Percentiles rank a stretch among this genome's conserved stretches.
Conservation (phyloP, 257 asterid genomes). For the Solanum chmielewskii region DNA sequence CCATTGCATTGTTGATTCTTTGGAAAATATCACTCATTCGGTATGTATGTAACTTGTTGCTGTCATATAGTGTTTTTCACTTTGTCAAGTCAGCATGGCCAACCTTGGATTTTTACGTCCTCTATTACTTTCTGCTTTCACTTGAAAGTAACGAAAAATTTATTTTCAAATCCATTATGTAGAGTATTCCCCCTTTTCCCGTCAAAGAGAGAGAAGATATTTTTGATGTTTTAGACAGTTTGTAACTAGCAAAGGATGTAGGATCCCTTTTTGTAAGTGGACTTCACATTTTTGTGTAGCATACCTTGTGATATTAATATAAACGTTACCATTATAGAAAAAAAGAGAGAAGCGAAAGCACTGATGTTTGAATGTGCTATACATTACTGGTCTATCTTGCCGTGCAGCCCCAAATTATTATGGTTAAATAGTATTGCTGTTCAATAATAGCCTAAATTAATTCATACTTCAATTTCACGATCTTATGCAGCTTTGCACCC, state of each 20-base stretch:
- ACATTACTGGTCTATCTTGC: not conserved
- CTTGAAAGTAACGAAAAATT: not conserved
- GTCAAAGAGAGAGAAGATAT: not conserved
- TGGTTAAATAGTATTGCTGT: not conserved
- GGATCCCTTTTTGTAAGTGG: not conserved
- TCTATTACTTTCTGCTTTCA: not conserved
- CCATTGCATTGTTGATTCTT: slow-evolving; percentile 93
- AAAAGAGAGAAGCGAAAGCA: not conserved
- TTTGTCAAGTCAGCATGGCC: not conserved
- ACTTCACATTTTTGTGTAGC: not conserved
- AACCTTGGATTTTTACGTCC: not conserved
- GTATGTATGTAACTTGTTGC: slow-evolving; percentile 13
- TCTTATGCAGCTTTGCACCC: slow-evolving; percentile 69
- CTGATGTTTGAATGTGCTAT: not conserved
- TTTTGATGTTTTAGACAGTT: not conserved
- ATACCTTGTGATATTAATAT: not conserved
- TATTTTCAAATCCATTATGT: not conserved
- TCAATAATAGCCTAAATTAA: not conserved
- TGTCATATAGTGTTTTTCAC: not conserved
- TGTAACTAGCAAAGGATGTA: not conserved
- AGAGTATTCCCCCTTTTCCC: not conserved
- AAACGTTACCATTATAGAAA: not conserved
- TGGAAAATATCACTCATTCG: slow-evolving; percentile 90
- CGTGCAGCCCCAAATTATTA: not conserved
- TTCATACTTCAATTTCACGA: not conserved